These are phyloP conservation scores for Epichloe gansuensis DNA, from an alignment of 2,329 filamentous ascomycete species.

Conservation along the genomic window DNA sequence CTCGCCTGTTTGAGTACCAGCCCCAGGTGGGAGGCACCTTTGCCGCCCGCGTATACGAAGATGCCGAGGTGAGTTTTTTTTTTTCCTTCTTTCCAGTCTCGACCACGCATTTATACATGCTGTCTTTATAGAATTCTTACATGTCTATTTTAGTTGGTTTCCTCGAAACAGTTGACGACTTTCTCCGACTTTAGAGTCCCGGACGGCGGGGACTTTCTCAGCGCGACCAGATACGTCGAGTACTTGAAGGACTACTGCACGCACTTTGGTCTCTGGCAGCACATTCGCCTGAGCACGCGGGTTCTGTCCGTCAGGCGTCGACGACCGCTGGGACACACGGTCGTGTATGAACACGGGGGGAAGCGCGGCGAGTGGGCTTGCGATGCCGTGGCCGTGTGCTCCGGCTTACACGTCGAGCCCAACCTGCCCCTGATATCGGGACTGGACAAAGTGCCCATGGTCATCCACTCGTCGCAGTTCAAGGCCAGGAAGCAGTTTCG, in stretches of 20 bases:
- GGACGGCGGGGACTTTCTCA: conserved; percentile 27
- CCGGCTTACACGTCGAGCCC: conserved; percentile 27
- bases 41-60: conserved; percentile 28
- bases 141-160: conserved; percentile 22
- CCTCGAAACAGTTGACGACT: conserved; percentile 32
- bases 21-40: conserved; percentile 29
- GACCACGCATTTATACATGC: background rate
- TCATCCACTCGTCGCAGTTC: conserved; percentile 31
- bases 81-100: background rate
- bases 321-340: conserved; percentile 1
- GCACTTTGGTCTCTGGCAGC: conserved; percentile 23
- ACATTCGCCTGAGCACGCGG: conserved; percentile 21
- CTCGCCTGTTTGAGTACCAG: conserved; percentile 28
- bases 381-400: conserved; percentile 31
- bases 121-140: too few species aligned
- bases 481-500: conserved; percentile 27
- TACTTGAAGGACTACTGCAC: conserved; percentile 28
- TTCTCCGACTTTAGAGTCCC: conserved; percentile 32
- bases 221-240: conserved; percentile 21
- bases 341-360: background rate
- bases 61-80: conserved; percentile 21
- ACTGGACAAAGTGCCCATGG: conserved; percentile 19
- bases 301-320: conserved; percentile 15
- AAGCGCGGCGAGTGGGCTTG: conserved; percentile 18
- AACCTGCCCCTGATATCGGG: conserved; percentile 25